Conservation (phyloP, 768 basidiomycete genomes). For the Coprinopsis strossmayeri region DNA sequence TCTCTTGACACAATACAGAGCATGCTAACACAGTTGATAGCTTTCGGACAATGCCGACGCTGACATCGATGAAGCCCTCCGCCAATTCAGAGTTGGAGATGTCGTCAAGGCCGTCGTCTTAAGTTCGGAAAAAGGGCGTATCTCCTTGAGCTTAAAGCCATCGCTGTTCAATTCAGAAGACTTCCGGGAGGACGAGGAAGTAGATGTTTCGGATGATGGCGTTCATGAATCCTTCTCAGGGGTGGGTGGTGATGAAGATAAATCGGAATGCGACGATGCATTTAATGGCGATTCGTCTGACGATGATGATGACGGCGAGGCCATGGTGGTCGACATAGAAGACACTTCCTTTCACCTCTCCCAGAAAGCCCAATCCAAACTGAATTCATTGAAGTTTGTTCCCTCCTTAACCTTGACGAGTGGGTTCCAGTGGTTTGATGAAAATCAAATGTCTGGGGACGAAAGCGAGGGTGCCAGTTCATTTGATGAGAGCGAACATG, state of each 20-base stretch:
- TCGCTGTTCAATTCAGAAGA: conserved; percentile 76
- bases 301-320: conserved; percentile 30
- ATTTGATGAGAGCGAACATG: conserved; percentile 16
- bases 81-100: conserved; percentile 82
- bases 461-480: conserved; percentile 15
- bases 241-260: conserved; percentile 16
- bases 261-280: conserved; percentile 2
- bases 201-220: conserved; percentile 22
- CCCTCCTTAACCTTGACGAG: conserved; percentile 45
- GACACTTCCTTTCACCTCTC: conserved; percentile 17
- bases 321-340: conserved; percentile 42
- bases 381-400: conserved; percentile 13
- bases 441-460: conserved; percentile 27
- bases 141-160: conserved; percentile 84
- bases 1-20: neutral
- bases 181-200: conserved; percentile 28
- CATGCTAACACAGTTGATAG: conserved; percentile 30
- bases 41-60: conserved; percentile 84
- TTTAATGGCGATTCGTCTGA: conserved; percentile 9
- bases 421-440: conserved; percentile 70
- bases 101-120: conserved; percentile 74
- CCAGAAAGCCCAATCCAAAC: conserved; percentile 9
- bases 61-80: conserved; percentile 71
- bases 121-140: conserved; percentile 67
- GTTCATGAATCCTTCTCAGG: conserved; percentile 13